phyloP scores from a whole-genome alignment of 1,284 basidiomycete species.

The Megacollybia platyphylla region DNA sequence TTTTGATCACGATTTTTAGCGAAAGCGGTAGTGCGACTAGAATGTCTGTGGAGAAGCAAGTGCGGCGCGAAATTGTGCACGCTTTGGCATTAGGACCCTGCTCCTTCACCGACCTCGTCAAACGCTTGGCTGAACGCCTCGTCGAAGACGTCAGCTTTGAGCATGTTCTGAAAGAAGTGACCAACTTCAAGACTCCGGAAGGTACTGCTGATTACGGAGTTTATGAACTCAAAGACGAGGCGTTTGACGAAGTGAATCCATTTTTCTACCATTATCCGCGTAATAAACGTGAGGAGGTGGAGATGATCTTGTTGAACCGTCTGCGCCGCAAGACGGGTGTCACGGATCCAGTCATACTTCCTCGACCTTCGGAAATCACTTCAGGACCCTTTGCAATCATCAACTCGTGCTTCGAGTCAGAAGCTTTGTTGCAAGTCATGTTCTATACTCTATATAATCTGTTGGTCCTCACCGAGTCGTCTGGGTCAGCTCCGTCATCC shows the following conservation, averaged over 20 bases:
- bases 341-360: conserved; percentile 63
- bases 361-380: conserved; percentile 52
- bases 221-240: conserved; percentile 81
- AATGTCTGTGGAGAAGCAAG: conserved; percentile 53
- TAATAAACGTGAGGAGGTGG: conserved; percentile 93
- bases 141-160: conserved; percentile 84
- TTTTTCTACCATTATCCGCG: conserved; percentile 95
- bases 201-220: conserved; percentile 68
- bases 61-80: conserved; percentile 84
- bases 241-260: conserved; percentile 83
- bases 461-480: conserved; percentile 43
- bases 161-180: conserved; percentile 66
- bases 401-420: conserved; percentile 48
- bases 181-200: conserved; percentile 77
- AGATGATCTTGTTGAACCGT: conserved; percentile 61
- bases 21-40: conserved; percentile 73
- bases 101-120: conserved; percentile 86
- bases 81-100: conserved; percentile 82
- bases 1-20: conserved; percentile 79
- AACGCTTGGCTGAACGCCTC: conserved; percentile 83
- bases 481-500: conserved; percentile 49
- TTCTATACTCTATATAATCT: conserved; percentile 69
- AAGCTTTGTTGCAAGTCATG: conserved; percentile 62
- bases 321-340: conserved; percentile 55
- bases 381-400: conserved; percentile 58